Conservation (phyloP, 2,329 filamentous ascomycete genomes). For the Sporothrix brunneoviolacea region DNA sequence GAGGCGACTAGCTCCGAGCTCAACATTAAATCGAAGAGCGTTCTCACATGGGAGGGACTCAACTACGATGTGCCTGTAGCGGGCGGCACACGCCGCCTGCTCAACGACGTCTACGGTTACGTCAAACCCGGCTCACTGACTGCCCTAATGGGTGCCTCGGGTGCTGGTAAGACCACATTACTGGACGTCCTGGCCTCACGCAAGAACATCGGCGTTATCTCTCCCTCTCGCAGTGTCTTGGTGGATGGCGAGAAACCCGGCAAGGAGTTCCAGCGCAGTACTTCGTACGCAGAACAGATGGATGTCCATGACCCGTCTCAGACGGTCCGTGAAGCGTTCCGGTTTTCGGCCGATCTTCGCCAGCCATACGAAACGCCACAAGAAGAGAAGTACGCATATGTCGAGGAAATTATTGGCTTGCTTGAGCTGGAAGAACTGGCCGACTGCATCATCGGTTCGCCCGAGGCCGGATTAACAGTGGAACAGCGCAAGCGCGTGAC, state of each 20-base stretch:
- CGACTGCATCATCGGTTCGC: constrained; percentile 51
- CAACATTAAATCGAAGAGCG: constrained; percentile 52
- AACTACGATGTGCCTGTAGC: constrained; percentile 66
- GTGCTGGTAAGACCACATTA: constrained; percentile 82
- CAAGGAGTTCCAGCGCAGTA: constrained; percentile 52
- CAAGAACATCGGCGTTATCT: constrained; percentile 56
- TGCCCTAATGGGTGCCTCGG: constrained; percentile 71
- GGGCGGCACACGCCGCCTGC: constrained; percentile 48
- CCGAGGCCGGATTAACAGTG: constrained; percentile 64
- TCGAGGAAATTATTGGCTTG: constrained; percentile 51
- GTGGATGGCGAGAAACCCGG: constrained; percentile 52
- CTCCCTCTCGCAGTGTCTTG: constrained; percentile 42
- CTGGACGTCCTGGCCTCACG: constrained; percentile 64
- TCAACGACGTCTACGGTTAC: constrained; percentile 56
- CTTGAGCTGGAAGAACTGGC: constrained; percentile 54
- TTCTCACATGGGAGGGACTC: constrained; percentile 83
- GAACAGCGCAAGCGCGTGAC: constrained; percentile 71
- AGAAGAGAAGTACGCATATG: constrained; percentile 51
- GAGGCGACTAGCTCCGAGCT: constrained; percentile 44
- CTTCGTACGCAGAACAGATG: constrained; percentile 56
- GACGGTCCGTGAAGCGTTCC: constrained; percentile 56
- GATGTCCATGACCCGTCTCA: constrained; percentile 57
- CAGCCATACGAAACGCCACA: constrained; percentile 48
- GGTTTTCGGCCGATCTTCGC: constrained; percentile 56
- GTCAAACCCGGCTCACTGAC: constrained; percentile 72